These are phyloP conservation scores for Botrytis sinoallii DNA, from an alignment of 2,329 filamentous ascomycete species.

Conservation along the genomic window DNA sequence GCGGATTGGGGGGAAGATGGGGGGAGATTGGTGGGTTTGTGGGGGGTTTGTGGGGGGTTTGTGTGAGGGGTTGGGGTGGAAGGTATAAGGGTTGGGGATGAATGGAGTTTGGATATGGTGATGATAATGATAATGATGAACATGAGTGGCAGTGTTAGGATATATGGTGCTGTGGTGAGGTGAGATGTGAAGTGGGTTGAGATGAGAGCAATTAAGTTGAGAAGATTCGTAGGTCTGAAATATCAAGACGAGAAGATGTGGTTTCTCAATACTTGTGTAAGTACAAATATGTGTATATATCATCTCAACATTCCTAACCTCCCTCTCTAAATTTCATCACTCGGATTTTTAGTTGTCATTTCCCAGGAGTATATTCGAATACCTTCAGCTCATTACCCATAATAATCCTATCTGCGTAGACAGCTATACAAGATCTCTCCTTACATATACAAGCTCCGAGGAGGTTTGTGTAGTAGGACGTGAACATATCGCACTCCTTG, in stretches of 20 bases:
- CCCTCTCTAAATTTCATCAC: rapidly evolving
- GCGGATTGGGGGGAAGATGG: no score
- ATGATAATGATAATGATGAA: background rate
- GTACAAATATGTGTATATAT: background rate
- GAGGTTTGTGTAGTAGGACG: background rate
- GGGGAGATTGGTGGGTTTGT: no score
- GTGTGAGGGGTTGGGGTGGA: no score
- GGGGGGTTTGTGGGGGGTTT: no score
- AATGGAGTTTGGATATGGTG: background rate
- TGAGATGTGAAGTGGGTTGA: no score
- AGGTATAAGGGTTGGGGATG: background rate
- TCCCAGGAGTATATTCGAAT: rapidly evolving
- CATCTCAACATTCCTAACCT: background rate
- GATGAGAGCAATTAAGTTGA: no score
- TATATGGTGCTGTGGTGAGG: no score
- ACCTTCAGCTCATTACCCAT: background rate
- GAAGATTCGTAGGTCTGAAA: background rate
- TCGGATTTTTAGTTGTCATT: background rate
- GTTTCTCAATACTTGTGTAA: no score
- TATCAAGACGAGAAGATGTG: background rate
- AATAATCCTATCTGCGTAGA: no score
- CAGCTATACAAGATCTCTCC: background rate
- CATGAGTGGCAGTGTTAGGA: no score
- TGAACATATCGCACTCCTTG: background rate
- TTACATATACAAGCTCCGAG: background rate